These are phyloP conservation scores for Halteria grandinella DNA, from an alignment of 73 alveolate species.

Conservation along the genomic window DNA sequence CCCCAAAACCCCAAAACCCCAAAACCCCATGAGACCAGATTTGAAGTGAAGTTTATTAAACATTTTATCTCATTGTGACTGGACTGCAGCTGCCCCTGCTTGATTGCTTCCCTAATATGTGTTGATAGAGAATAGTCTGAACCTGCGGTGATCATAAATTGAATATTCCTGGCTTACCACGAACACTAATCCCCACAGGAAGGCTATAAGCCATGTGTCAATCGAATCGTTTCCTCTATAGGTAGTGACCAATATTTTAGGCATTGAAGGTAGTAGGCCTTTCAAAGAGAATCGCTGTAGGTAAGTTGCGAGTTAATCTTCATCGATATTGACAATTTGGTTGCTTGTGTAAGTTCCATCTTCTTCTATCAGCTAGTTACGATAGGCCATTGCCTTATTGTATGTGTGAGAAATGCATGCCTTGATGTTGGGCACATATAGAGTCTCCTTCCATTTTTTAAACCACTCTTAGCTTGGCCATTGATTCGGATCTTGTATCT, in stretches of 20 bases:
- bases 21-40: too few species aligned
- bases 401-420: constrained; percentile 56
- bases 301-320: constrained; percentile 41
- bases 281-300: constrained; percentile 53
- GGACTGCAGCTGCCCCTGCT: too few species aligned
- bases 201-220: constrained; percentile 69
- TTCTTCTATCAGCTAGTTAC: constrained; percentile 43
- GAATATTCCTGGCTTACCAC: constrained; percentile 56
- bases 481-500: neutral
- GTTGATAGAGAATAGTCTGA: constrained; percentile 62
- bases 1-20: too few species aligned
- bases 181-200: constrained; percentile 64
- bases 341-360: constrained; percentile 32
- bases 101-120: constrained; percentile 39
- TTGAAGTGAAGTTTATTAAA: neutral
- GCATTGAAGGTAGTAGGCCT: constrained; percentile 61
- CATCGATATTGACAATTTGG: constrained; percentile 48
- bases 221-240: constrained; percentile 70
- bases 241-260: constrained; percentile 64
- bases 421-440: constrained; percentile 49
- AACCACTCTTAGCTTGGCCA: constrained; percentile 64
- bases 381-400: constrained; percentile 41
- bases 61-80: too few species aligned
- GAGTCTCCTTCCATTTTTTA: constrained; percentile 58
- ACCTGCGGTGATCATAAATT: constrained; percentile 44